A percentile compares a stretch with the other conserved stretches of the same genome.
These are phyloP conservation scores for Blepharisma japonicum DNA, from an alignment of 73 alveolate species.

Conservation along the genomic window DNA sequence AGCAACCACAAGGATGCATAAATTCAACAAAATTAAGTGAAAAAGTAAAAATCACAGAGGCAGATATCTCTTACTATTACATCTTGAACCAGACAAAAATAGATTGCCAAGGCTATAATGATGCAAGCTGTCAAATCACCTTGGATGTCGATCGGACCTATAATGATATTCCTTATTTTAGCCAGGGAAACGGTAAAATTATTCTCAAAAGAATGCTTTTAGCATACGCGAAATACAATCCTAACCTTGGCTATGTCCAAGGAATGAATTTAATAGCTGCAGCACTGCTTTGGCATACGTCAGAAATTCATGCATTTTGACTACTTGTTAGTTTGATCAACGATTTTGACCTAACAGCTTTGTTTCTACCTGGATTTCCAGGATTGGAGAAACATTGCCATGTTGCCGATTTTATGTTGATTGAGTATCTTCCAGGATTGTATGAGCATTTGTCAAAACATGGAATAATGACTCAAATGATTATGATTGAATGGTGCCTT, in stretches of 20 bases:
- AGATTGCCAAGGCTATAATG: background rate
- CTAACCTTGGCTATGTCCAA: constrained; percentile 16
- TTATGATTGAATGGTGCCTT: constrained; percentile 13
- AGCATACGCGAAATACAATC: background rate
- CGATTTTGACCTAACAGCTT: background rate
- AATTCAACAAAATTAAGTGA: background rate
- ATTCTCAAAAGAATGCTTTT: background rate
- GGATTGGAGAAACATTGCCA: constrained; percentile 21
- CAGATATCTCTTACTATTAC: background rate
- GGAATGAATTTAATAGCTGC: constrained; percentile 23
- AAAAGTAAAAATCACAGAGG: background rate
- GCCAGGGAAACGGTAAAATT: background rate
- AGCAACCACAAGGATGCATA: constrained; percentile 12
- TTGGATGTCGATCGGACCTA: constrained; percentile 1
- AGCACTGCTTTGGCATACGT: background rate
- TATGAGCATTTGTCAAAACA: background rate
- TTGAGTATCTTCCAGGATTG: constrained; percentile 10
- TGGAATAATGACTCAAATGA: constrained; percentile 16
- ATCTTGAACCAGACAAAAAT: background rate
- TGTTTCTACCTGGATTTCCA: constrained; percentile 9
- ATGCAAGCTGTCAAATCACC: background rate
- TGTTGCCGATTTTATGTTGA: background rate
- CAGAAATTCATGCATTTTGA: constrained; percentile 6
- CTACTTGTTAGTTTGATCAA: background rate
- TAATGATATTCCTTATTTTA: background rate